Evolutionary conservation across 352 stramenopile species (phyloP), one percentile per base, ranked within the genome.

Genomic region (Phytophthora agathidicida): DNA sequence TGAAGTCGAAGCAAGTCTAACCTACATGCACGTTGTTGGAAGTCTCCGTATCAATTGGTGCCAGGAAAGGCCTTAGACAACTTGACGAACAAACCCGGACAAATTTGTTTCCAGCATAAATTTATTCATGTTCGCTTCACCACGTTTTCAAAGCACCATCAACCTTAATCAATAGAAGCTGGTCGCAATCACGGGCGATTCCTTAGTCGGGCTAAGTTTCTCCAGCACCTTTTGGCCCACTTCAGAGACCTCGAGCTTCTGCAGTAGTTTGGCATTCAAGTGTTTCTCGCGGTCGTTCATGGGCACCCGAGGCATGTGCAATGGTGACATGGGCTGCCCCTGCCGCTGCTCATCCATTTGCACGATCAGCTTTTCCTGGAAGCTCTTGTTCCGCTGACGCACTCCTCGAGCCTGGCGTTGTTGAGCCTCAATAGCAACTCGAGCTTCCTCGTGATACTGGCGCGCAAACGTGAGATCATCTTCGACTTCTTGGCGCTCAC

Each of bases 251-350:
- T 90, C 75, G 1, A 90, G 69, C 50, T 90, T 90, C 53, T 87
- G 66, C n/a, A 90, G 50, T 11, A 86, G 55, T 55, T 86, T 82
- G 19, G 77, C 74, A 50, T 90, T 90, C 33, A 90, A 66, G 23
- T 75, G 35, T 31, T 71, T 79, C 55, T 90, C 80, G 6, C 76
- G 71, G 46, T 68, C 78, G 56, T 91, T 86, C 80, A 91, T 91
- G 16, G 81, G 73, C 31, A 71, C 68, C 35, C 80, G 79, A 17
- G 77, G 77, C 43, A 85, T 47, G 54, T 85, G 77, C 37, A 88
- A 50, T 8, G 75, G 65, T 22, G 78, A 84, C 35, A 80, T 75
- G 23, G 80, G 68, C 39, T 83, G 66, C 0, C 61, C 68, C 14
- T 68, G 45, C 48, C 71, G 73, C 57, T 91, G 80, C 62, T 91